phyloP scores from a whole-genome alignment of 176 grass and related monocot genomes.

The Oryza nivara region DNA sequence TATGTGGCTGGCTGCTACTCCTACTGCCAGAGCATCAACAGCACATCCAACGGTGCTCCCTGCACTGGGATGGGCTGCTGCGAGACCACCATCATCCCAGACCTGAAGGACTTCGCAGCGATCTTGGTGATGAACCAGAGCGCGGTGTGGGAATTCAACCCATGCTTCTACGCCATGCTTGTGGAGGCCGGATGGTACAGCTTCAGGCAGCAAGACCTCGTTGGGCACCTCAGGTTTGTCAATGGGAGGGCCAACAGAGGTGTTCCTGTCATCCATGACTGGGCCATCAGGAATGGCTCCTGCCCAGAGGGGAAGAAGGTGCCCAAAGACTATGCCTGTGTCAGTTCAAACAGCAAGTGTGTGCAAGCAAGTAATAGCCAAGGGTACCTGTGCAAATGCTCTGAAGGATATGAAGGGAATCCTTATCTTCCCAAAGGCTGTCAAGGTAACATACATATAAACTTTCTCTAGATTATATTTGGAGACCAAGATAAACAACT shows the following conservation, averaged over 20 bases:
- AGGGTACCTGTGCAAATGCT: slow-evolving; percentile 54
- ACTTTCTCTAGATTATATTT: neutral
- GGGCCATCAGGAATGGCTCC: slow-evolving; percentile 37
- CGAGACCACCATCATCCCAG: slow-evolving; percentile 27
- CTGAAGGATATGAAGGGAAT: slow-evolving; percentile 42
- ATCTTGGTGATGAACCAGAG: neutral
- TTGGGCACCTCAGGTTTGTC: neutral
- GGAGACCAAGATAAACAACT: neutral
- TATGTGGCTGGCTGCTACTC: slow-evolving; percentile 49
- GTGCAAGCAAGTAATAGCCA: slow-evolving; percentile 15
- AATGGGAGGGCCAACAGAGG: neutral
- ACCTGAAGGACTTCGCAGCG: neutral
- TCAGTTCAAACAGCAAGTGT: slow-evolving; percentile 49
- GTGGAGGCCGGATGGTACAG: slow-evolving; percentile 47
- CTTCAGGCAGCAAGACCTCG: slow-evolving; percentile 38
- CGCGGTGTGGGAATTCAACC: slow-evolving; percentile 33
- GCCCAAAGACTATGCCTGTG: slow-evolving; percentile 28
- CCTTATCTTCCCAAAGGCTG: slow-evolving; percentile 29
- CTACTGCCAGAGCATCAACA: slow-evolving; percentile 43
- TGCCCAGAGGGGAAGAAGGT: slow-evolving; percentile 14
- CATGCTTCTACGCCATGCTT: slow-evolving; percentile 49
- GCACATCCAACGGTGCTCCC: neutral
- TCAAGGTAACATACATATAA: slow-evolving; percentile 30
- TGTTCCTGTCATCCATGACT: slow-evolving; percentile 24
- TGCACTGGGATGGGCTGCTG: slow-evolving; percentile 46